phyloP scores from a whole-genome alignment of 108 stramenopile genomes.

The Thalassiosira profunda region DNA sequence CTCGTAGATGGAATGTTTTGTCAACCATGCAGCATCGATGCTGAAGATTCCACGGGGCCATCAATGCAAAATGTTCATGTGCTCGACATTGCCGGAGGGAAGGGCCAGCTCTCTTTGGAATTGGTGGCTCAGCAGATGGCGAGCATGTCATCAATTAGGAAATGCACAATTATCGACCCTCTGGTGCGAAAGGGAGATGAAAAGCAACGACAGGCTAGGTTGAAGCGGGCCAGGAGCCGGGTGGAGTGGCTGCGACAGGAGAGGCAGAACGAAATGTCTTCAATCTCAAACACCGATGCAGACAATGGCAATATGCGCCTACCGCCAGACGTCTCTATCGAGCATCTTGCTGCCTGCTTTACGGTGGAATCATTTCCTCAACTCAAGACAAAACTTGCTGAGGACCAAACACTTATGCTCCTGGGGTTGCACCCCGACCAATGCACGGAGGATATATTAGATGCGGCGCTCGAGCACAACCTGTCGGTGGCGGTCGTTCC shows the following conservation, averaged over 20 bases:
- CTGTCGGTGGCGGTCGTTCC: conserved; percentile 65
- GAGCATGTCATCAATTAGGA: background rate
- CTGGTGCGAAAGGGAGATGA: conserved; percentile 61
- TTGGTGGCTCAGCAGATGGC: conserved; percentile 50
- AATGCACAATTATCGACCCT: conserved; percentile 68
- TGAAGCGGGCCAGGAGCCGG: conserved; percentile 17
- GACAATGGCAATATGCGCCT: background rate
- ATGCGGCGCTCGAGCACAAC: conserved; percentile 54
- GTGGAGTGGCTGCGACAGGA: conserved; percentile 1
- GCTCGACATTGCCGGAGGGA: conserved; percentile 78
- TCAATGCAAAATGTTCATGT: conserved; percentile 15
- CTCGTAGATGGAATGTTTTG: conserved; percentile 1
- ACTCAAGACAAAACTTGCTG: conserved; percentile 1
- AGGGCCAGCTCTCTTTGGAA: conserved; percentile 71
- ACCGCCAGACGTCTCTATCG: no score
- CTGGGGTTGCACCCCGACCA: conserved; percentile 82
- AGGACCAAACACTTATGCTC: conserved; percentile 31
- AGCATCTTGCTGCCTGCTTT: conserved; percentile 23
- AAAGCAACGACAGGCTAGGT: conserved; percentile 10
- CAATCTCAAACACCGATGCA: conserved; percentile 2
- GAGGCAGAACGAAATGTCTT: conserved; percentile 20
- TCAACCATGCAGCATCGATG: background rate
- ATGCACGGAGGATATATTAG: conserved; percentile 75
- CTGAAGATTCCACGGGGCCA: conserved; percentile 5
- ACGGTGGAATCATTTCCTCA: conserved; percentile 5